A percentile compares a stretch with the other conserved stretches of the same genome.
phyloP scores from a whole-genome alignment of 371 early-diverging fungal genomes.

The Mortierella sp. region DNA sequence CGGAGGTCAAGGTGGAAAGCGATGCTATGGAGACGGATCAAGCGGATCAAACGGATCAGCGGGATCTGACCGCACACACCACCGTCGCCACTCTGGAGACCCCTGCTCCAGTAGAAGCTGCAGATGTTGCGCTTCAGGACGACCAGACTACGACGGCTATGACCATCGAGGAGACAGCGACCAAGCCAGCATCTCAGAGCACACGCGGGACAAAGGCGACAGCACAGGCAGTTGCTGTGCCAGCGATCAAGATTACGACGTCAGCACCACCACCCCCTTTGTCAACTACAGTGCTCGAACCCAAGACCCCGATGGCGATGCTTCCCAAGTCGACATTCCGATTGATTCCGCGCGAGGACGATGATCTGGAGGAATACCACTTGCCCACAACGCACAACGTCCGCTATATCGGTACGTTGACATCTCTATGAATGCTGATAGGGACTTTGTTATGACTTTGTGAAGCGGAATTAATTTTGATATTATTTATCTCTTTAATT shows the following conservation, averaged over 20 bases:
- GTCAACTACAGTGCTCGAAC: constrained; percentile 27
- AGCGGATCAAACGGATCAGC: background rate
- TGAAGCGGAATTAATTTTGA: no score
- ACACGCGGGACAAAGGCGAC: background rate
- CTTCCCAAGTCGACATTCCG: constrained; percentile 64
- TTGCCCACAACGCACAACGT: constrained; percentile 39
- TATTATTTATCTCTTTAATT: background rate
- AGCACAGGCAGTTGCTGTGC: background rate
- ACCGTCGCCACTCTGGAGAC: background rate
- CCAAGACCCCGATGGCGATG: constrained; percentile 35
- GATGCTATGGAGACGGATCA: background rate
- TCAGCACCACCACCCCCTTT: background rate
- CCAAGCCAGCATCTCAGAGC: background rate
- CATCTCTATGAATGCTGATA: no score
- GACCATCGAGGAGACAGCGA: background rate
- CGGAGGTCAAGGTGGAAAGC: constrained; percentile 2
- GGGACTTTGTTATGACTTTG: no score
- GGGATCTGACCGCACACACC: background rate
- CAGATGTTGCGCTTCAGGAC: background rate
- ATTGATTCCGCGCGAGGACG: constrained; percentile 49
- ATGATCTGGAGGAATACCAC: constrained; percentile 49
- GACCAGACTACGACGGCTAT: background rate
- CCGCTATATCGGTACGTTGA: constrained; percentile 34
- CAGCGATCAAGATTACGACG: background rate
- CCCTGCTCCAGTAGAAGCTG: no score